These are phyloP conservation scores for Erodium trifolium DNA, from an alignment of 441 rosid species.

Conservation along the genomic window DNA sequence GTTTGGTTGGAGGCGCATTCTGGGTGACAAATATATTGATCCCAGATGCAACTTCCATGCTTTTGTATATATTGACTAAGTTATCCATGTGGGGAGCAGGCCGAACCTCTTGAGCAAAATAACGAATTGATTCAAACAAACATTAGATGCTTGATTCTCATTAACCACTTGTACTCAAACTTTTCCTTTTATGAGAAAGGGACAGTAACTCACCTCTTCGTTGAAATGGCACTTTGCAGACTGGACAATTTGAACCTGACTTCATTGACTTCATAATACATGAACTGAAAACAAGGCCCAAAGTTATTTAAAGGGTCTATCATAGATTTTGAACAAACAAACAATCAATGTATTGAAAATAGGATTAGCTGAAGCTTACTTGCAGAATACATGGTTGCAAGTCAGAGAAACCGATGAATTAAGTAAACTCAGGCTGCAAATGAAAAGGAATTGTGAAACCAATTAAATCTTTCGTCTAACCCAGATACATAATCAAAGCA, in stretches of 20 bases:
- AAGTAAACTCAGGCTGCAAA: constrained; percentile 68
- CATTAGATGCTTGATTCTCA: not conserved
- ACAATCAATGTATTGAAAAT: not conserved
- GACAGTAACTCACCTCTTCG: constrained; percentile 53
- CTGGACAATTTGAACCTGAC: constrained; percentile 58
- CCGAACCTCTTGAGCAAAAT: constrained; percentile 50
- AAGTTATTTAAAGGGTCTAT: not conserved
- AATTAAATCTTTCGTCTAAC: not conserved
- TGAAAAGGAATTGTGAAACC: not conserved
- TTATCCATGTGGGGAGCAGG: constrained; percentile 90
- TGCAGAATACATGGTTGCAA: constrained; percentile 92
- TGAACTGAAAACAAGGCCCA: constrained; percentile 27
- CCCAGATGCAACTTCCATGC: constrained; percentile 84
- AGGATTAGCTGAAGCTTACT: constrained; percentile 33
- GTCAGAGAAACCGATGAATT: constrained; percentile 56
- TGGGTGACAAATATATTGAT: constrained; percentile 52
- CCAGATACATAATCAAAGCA: not conserved
- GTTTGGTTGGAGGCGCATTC: constrained; percentile 25
- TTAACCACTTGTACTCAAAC: not conserved
- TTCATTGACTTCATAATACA: constrained; percentile 80
- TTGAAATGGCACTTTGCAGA: constrained; percentile 65
- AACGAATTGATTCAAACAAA: not conserved
- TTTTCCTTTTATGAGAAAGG: not conserved
- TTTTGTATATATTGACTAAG: constrained; percentile 72
- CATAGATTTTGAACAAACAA: not conserved